Base-by-base conservation (phyloP, 176 grass and related monocot species). In the Cocos nucifera region DNA sequence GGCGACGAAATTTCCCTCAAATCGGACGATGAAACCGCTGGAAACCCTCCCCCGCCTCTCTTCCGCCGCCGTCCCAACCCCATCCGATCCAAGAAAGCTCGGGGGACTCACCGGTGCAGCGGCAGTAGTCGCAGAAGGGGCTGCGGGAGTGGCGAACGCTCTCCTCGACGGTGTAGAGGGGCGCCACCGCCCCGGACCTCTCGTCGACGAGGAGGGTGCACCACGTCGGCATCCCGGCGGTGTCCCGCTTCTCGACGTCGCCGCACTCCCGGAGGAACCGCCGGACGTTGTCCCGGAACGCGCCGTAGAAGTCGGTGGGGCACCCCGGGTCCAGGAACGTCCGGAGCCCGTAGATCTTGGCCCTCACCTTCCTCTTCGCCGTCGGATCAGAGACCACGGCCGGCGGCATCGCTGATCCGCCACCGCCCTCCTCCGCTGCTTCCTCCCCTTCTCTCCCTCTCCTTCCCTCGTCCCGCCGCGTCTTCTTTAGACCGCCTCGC, bases 201-300 rank as follows among this genome's bases (percentile, higher is more conserved):
- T 90, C 78, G 51, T 90, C 82, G 22, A 79, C 74, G 63, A 90
- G 87, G 54, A 82, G 69, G 20, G 68, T 83, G 23, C 72, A 32
- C 75, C 87, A 79, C 61, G 82, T 63, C 67, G 62, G 74, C 61
- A 32, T 65, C 3, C 54, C 49, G 4, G 61, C 73, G 17, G 58
- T 73, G 5, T 32, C 53, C 19, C 4, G 30, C 7, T 51, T 15
- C 22, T 72, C 56, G 21, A 52, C 19, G 48, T 76, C 64, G 22
- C 14, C 64, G 75, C 87, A 90, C 63, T 76, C 82, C 56, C 23
- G 55, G 17, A 89, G 57, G 17, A 89, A 79, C 19, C 54, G 73
- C 72, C 68, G 78, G 19, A 85, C 78, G 63, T 85, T 89, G 64
- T 85, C 82, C 78, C 86, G 71, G 75, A 89, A 89, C 59, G 86